Evolutionary conservation across 1,284 basidiomycete genomes (phyloP).

Genomic region (Ceratobasidium sp.): DNA sequence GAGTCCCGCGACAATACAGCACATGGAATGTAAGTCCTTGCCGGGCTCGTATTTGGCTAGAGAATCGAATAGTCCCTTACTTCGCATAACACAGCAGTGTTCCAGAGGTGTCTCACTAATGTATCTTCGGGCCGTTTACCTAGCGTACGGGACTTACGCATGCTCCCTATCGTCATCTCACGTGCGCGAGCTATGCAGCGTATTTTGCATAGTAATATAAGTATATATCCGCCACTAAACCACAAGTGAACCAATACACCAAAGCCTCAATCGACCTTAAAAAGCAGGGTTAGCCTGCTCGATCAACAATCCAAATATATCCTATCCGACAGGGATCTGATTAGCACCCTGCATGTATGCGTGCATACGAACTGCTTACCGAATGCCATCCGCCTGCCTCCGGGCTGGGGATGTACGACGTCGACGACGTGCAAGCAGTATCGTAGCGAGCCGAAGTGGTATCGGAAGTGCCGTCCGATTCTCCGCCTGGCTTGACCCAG

Average conservation of each 20-base stretch:
- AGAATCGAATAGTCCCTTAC: no score
- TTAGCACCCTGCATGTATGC: not conserved
- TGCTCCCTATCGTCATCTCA: no score
- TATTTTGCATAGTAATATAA: no score
- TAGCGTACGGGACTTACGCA: no score
- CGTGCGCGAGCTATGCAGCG: no score
- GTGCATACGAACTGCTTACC: constrained; percentile 8
- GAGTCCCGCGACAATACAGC: no score
- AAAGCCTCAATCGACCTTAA: constrained; percentile 23
- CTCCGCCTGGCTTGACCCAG: constrained; percentile 51
- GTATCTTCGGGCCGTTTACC: no score
- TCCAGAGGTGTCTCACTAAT: no score
- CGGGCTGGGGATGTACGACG: constrained; percentile 40
- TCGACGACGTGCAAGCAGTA: constrained; percentile 43
- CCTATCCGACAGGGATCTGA: constrained; percentile 13
- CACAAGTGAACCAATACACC: not conserved
- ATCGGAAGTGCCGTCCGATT: constrained; percentile 49
- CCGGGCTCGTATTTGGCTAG: no score
- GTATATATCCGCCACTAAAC: no score
- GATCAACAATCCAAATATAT: constrained; percentile 44
- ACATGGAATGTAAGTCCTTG: no score
- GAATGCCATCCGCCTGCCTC: constrained; percentile 49
- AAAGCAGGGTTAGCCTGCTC: constrained; percentile 47
- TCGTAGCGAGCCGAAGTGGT: constrained; percentile 48
- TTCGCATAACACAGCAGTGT: no score